Base-by-base conservation (phyloP, 2,329 filamentous ascomycete genomes). In the Colletotrichum limetticola region DNA sequence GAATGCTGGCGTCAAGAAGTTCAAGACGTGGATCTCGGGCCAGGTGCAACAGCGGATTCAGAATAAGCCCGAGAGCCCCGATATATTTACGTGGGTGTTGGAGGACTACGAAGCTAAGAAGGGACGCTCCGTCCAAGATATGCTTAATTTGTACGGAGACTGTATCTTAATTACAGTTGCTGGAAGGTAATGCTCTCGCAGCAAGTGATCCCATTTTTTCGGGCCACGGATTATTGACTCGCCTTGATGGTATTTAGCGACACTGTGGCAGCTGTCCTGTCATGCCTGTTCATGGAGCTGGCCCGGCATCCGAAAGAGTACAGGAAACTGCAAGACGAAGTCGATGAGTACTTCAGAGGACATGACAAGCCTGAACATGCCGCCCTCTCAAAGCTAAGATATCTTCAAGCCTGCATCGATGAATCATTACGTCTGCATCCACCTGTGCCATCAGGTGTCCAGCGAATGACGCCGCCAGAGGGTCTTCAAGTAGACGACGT, bases 361-460 rank as follows among this genome's bases (percentile, higher is more conserved):
- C 37, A 74, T 2, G 61, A 67, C 6, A 26, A 42, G 11, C 53
- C 66, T 3, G 77, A 76, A 11, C 65, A 71, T 22, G 66, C 75
- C 65, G 24, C 49, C 0, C 66, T 80, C 0, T 71, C 75, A 2
- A 76, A 75, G 35, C 66, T 80, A 28, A 64, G 69, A 3, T 76
- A 79, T 32, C 77, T 84, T 1, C 78, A 81, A 46, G 84, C 80
- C 2, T 76, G 78, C 9, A 82, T 86, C 42, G 79, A 85, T 52
- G 85, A 86, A 68, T 61, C 80, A 0, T 75, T 85, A n/a, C 78
- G 84, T 0, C 72, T 85, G 1, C 76, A 82, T 37, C 83, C 83
- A 1, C 75, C 83, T 1, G 79, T 83, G 0, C 80, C 80, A 0
- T 78, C 77, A 0, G 82, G 81, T 0, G 37, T 81, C 0, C 78